phyloP scores from a whole-genome alignment of 2,329 filamentous ascomycete genomes.

The Sporothrix brasiliensis region DNA sequence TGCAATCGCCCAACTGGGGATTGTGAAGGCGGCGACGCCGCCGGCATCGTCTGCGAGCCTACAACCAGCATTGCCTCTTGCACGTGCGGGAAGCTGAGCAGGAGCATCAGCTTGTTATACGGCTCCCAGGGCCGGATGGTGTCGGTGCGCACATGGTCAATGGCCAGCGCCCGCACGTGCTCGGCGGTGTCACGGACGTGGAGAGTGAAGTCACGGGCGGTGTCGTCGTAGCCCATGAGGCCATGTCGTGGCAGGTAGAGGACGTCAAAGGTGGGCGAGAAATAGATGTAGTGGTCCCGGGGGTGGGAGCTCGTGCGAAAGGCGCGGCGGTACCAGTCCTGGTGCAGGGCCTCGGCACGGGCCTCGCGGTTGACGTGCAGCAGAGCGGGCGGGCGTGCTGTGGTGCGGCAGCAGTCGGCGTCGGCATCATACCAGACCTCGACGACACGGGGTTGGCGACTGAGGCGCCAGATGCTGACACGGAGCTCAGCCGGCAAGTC shows the following conservation, averaged over 20 bases:
- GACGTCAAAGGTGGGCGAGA: constrained; percentile 45
- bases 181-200: constrained; percentile 44
- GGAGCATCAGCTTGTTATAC: constrained; percentile 54
- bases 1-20: neutral
- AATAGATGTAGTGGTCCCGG: constrained; percentile 43
- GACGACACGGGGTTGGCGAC: constrained; percentile 46
- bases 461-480: constrained; percentile 48
- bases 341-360: constrained; percentile 46
- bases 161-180: constrained; percentile 46
- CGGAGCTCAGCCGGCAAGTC: constrained; percentile 47
- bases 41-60: constrained; percentile 8
- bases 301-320: constrained; percentile 44
- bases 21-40: neutral
- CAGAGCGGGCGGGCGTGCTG: constrained; percentile 46
- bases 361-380: constrained; percentile 50
- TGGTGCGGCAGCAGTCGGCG: constrained; percentile 45
- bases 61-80: constrained; percentile 47
- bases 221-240: constrained; percentile 49
- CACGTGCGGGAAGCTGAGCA: constrained; percentile 48
- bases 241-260: constrained; percentile 48
- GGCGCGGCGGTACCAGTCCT: constrained; percentile 43
- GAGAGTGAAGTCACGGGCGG: constrained; percentile 47
- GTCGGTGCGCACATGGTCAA: constrained; percentile 51
- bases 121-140: constrained; percentile 55
- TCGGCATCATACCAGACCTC: constrained; percentile 46